Evolutionary conservation across 129 eudicot genomes (phyloP), one percentile per base, ranked within the genome.

Genomic region (Erigeron canadensis): DNA sequence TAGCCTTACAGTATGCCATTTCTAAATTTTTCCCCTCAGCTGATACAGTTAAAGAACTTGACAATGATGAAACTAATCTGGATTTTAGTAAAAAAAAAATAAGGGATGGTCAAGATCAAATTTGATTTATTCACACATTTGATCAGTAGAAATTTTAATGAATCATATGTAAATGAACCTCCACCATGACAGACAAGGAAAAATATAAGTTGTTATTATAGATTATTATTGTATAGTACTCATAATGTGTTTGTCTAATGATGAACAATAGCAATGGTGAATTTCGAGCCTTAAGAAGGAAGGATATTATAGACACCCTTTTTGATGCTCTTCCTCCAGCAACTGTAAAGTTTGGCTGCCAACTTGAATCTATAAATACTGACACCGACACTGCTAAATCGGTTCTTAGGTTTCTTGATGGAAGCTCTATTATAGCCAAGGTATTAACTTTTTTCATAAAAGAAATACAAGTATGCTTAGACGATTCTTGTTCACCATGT

Each of bases 241-340:
- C 16, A 8, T 2, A 10, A 5, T 5, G 37, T n/a, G 40, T 42
- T 66, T 67, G 39, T 55, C 13, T 8, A 16, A 12, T 45, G 45
- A 69, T 50, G 72, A n/a, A 21, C 23, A 16, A 61, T 42, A 73
- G 81, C 22, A 17, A 17, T 13, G 82, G 84, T 3, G 96, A 84
- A 73, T 71, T 72, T 69, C 91, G 91, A 50, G 80, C 84, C 82
- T 42, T 89, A 51, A 80, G 65, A 71, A 79, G 91, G 72, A 89
- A 63, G 74, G 91, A 81, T 75, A 73, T 89, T 51, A 60, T 89
- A 46, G 76, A 84, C 41, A 48, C 83, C n/a, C 81, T 89, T 21
- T 84, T 81, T 67, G 70, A 70, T 74, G 96, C 87, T 15, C 77
- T 86, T 67, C 96, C 96, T 9, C 81, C 84, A 5, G 80, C 63